Percentiles rank a stretch among this genome's conserved stretches.
phyloP scores from a whole-genome alignment of 768 basidiomycete genomes.

The Hygrocybe punicea region DNA sequence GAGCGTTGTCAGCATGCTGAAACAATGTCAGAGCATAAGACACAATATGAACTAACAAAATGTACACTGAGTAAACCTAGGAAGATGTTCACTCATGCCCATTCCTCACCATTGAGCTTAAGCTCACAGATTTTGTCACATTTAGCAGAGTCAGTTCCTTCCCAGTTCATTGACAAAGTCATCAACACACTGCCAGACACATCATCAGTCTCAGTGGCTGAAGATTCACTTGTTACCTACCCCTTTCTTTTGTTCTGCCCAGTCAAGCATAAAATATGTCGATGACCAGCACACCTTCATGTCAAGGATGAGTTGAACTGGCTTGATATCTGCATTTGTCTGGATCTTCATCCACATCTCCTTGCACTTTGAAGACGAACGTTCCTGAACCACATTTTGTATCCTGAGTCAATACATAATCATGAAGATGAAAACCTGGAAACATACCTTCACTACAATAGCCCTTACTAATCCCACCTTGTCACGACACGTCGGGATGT shows the following conservation, averaged over 20 bases:
- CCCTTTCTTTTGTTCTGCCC: constrained; percentile 8
- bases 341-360: constrained; percentile 21
- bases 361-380: constrained; percentile 24
- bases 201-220: too few species aligned
- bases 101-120: constrained; percentile 21
- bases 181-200: constrained; percentile 25
- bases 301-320: constrained; percentile 24
- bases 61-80: too few species aligned
- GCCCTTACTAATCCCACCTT: constrained; percentile 15
- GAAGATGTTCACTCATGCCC: constrained; percentile 21
- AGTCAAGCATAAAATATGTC: constrained; percentile 28
- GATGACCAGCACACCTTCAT: constrained; percentile 34
- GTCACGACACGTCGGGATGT: constrained; percentile 19
- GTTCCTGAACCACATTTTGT: too few species aligned
- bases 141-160: constrained; percentile 25
- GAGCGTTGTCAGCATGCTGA: constrained; percentile 30
- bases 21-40: constrained; percentile 9
- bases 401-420: background rate
- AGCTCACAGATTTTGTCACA: constrained; percentile 19
- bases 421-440: background rate
- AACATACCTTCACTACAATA: constrained; percentile 14
- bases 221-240: too few species aligned
- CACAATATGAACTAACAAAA: constrained; percentile 21
- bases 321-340: background rate
- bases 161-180: constrained; percentile 25